Conservation (phyloP, 345 rosid species). For the Populus simonii region DNA sequence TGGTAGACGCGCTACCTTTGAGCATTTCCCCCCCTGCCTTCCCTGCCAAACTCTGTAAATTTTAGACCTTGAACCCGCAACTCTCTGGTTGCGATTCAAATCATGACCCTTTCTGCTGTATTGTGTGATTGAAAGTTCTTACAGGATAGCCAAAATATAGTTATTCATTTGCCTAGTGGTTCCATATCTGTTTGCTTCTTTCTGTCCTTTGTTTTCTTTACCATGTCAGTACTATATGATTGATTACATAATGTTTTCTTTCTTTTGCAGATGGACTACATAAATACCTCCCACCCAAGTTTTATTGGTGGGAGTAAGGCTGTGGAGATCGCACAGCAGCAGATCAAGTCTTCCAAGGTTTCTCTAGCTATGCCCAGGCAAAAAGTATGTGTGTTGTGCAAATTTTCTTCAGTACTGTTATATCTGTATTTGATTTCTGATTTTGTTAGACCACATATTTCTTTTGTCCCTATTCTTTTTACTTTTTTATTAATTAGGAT, state of each 20-base stretch:
- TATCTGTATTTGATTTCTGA: neutral
- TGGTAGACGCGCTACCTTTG: neutral
- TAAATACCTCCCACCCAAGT: conserved; percentile 89
- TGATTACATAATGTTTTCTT: neutral
- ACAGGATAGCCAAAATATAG: neutral
- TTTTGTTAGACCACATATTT: neutral
- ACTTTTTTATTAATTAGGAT: conserved; percentile 45
- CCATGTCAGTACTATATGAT: neutral
- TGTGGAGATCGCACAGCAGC: conserved; percentile 71
- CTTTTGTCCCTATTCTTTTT: conserved; percentile 5
- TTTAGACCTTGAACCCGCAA: neutral
- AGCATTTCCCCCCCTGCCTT: neutral
- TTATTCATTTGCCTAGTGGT: neutral
- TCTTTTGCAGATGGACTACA: conserved; percentile 79
- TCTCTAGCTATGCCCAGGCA: conserved; percentile 51
- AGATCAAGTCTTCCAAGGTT: conserved; percentile 62
- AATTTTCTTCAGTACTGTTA: neutral
- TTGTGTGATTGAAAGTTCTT: neutral
- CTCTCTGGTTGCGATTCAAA: neutral
- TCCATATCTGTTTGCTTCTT: neutral
- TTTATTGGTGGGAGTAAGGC: conserved; percentile 94
- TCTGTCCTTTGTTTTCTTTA: neutral
- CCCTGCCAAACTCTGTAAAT: neutral
- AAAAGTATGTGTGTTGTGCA: conserved; percentile 45
- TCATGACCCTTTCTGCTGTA: neutral